Evolutionary conservation across 257 asterid species (phyloP), one percentile per base, ranked within the genome.

Genomic region (Scutellaria minor): DNA sequence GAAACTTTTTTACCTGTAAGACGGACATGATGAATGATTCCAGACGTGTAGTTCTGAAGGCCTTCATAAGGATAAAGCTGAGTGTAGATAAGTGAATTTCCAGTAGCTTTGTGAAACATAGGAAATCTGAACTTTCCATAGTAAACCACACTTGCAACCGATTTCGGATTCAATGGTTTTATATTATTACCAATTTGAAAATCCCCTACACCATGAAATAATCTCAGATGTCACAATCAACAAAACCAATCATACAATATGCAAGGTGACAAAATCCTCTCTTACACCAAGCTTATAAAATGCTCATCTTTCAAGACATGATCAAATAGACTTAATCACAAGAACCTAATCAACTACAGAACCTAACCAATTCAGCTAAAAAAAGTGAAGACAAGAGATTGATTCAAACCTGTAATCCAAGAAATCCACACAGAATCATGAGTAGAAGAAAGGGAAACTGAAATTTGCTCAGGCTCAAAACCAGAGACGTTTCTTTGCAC

Each of bases 21-120:
- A 39, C 88, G 95, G 61, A 86, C 96, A 62, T 94, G 99, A 80
- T 94, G 99, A 63, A 94, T 91, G 67, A 91, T 88, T 60, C 99
- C 97, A 3, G 99, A 91, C 71, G 98, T 89, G 85, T 94, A 94
- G 75, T 94, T 94, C 70, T 78, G 81, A 77, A 94, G 87, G 44
- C 98, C 96, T 71, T 85, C 72, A 64, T 81, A 94, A 20, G 98
- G 95, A 72, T 94, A 94, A 37, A 91, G 91, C 66, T 94, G 98
- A 50, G 48, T 85, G 71, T 91, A 94, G 58, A 91, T 57, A 14
- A 86, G 88, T 35, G 99, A 89, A 62, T 84, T 57, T 11, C 99
- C 99, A 0, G 60, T 80, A 8, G 86, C 90, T 69, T 72, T 83
- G 83, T 78, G 84, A 55, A 13, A 73, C 85, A 85, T 62, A 9